A percentile compares a stretch with the other conserved stretches of the same genome.
These are phyloP conservation scores for Cucumis sativus DNA, from an alignment of 306 rosid genomes.

Conservation along the genomic window Cucumber_9930_V3 NC_026656.2:24167501-24168000, in stretches of 20 bases:
- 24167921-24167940: slow-evolving; percentile 3
- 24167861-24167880: slow-evolving; percentile 8
- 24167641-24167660: slow-evolving; percentile 4
- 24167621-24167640: slow-evolving; percentile 9
- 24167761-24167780: slow-evolving; percentile 3
- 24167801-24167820: slow-evolving; percentile 8
- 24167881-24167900: slow-evolving; percentile 9
- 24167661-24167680: background rate
- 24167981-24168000: background rate
- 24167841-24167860: background rate
- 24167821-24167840: slow-evolving; percentile 7
- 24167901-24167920: slow-evolving; percentile 15
- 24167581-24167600: background rate
- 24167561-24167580: background rate
- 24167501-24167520: background rate
- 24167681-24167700: background rate
- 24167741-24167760: slow-evolving; percentile 14
- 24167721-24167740: slow-evolving; percentile 13
- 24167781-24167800: slow-evolving; percentile 2
- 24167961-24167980: background rate
- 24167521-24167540: background rate
- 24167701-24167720: slow-evolving; percentile 4
- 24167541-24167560: background rate
- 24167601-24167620: slow-evolving; percentile 12
- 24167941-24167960: background rate